Evolutionary conservation across 176 grass and related monocot species (phyloP), one percentile per base, ranked within the genome.

Genomic region (Alopecurus myosuroides): DNA sequence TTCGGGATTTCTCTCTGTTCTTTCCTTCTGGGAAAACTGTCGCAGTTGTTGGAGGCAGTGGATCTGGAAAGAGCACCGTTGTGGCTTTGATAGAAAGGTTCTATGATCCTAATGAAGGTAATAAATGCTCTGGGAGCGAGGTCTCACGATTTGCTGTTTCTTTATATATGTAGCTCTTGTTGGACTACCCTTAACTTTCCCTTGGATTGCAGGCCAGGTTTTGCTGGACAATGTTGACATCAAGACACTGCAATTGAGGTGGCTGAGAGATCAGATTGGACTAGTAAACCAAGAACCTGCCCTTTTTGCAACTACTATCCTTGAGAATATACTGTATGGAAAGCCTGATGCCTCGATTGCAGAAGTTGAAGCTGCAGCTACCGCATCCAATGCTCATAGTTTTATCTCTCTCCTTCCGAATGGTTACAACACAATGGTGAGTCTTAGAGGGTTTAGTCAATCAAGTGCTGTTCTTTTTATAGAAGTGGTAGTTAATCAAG

Each of bases 21-120:
- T 99, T 99, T 46, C 94, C 97, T 79, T 88, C 97, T 37, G 97
- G 93, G 46, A 99, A 96, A 85, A 96, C 97, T 23, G 87, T 91
- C 79, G 97, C 94, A 0, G 93, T 99, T 66, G 97, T 99, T 81
- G 97, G 97, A 90, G 93, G 94, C 74, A 99, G 97, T 91, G 97
- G 97, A 9, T 99, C 97, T 46, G 97, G 97, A 67, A 99, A 99
- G 84, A 99, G 94, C 66, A 99, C 97, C 26, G 94, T 99, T 84
- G 91, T 99, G 46, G 86, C 97, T 79, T 77, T 99, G 78, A 99
- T 99, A 78, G 97, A 99, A 96, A 90, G 97, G 52, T 99, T 99
- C 78, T 99, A 99, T 88, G 97, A 99, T 94, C 97, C 97, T 85
- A 99, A 94, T 85, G 91, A 99, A 85, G 97, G 95, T 95, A 85